Evolutionary conservation across 179 eudicot genomes (phyloP).

Genomic region (Sideroxylon spinosum): DNA sequence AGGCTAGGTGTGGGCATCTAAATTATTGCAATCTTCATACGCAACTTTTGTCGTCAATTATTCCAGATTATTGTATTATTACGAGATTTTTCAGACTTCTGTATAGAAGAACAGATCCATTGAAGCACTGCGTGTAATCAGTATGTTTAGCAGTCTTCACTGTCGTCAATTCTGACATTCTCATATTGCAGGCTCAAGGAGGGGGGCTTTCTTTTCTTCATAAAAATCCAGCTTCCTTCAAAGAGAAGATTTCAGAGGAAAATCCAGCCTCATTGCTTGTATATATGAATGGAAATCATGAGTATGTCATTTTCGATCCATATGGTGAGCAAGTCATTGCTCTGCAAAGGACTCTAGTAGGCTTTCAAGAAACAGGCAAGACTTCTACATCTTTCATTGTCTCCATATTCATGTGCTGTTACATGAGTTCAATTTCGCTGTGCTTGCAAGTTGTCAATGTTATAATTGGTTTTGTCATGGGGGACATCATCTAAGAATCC

Average conservation of each 20-base stretch:
- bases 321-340: constrained; percentile 29
- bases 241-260: constrained; percentile 35
- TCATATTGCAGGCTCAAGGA: constrained; percentile 53
- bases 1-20: neutral
- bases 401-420: neutral
- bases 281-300: constrained; percentile 58
- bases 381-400: neutral
- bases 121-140: neutral
- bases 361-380: constrained; percentile 57
- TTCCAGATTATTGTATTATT: neutral
- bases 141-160: neutral
- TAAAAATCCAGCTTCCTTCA: constrained; percentile 28
- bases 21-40: neutral
- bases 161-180: neutral
- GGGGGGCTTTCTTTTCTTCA: constrained; percentile 69
- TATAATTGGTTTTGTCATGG: neutral
- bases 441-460: neutral
- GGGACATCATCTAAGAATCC: neutral
- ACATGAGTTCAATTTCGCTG: neutral
- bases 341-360: constrained; percentile 22
- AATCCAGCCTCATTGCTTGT: constrained; percentile 44
- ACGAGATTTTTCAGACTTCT: neutral
- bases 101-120: neutral
- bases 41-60: neutral
- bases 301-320: constrained; percentile 73